A percentile compares a stretch with the other conserved stretches of the same genome.
These are phyloP conservation scores for Citrullus amarus DNA, from an alignment of 306 rosid genomes.

Conservation along the genomic window DNA sequence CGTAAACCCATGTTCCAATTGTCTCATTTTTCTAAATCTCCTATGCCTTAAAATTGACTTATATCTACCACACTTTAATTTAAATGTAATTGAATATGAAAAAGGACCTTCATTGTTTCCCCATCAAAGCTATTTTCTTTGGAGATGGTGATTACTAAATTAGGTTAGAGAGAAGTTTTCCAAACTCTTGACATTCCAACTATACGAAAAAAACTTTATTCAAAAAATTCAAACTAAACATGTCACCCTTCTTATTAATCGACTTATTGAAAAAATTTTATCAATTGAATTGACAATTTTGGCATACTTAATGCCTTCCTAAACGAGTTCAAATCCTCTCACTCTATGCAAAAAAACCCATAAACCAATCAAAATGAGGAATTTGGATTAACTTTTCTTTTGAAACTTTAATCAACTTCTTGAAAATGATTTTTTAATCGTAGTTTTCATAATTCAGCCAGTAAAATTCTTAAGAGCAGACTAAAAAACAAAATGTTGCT, in stretches of 20 bases:
- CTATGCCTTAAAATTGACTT: neutral
- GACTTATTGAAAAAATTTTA: too few species aligned
- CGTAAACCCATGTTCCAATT: neutral
- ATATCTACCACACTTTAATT: neutral
- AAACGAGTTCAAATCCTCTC: neutral
- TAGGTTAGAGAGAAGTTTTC: neutral
- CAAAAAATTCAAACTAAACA: neutral
- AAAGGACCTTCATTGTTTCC: neutral
- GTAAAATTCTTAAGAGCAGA: too few species aligned
- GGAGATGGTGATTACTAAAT: neutral
- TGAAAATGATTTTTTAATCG: neutral
- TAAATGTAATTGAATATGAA: neutral
- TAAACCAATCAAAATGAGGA: too few species aligned
- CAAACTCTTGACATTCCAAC: neutral
- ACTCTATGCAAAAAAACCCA: neutral
- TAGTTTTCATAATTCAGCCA: neutral
- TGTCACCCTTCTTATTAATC: too few species aligned
- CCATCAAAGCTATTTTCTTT: neutral
- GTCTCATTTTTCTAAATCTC: neutral
- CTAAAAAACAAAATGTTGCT: neutral
- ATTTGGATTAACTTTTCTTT: neutral
- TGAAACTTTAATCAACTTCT: neutral
- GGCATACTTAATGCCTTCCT: neutral
- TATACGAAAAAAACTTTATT: neutral
- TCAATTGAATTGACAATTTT: too few species aligned